phyloP scores from a whole-genome alignment of 2,329 filamentous ascomycete species.

The Trichoderma hamatum region DNA sequence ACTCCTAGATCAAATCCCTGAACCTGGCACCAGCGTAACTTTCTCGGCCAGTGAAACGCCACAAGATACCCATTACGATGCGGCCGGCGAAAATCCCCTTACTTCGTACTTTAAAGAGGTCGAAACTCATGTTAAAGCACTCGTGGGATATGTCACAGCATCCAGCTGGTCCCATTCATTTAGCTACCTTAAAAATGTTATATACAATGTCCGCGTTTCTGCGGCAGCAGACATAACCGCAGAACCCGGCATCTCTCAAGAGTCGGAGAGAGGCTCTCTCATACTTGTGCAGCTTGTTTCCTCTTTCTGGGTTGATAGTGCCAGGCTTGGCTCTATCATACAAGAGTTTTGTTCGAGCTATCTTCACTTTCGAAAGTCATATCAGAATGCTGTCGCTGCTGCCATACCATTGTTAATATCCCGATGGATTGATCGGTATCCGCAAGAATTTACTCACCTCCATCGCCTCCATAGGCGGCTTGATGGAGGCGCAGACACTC shows the following conservation, averaged over 20 bases:
- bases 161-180: constrained; percentile 65
- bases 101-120: constrained; percentile 49
- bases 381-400: constrained; percentile 65
- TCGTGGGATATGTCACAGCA: constrained; percentile 67
- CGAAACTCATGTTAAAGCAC: constrained; percentile 57
- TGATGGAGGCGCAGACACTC: constrained; percentile 66
- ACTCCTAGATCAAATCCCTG: constrained; percentile 57
- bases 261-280: constrained; percentile 57
- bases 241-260: constrained; percentile 43
- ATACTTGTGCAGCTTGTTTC: constrained; percentile 62
- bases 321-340: constrained; percentile 63
- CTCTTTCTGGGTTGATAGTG: constrained; percentile 66
- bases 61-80: constrained; percentile 29
- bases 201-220: constrained; percentile 54
- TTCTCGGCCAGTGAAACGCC: constrained; percentile 32
- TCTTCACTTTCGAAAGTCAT: constrained; percentile 65
- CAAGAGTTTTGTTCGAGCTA: constrained; percentile 70
- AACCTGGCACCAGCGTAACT: constrained; percentile 43
- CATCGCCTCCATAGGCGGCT: constrained; percentile 63
- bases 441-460: constrained; percentile 65
- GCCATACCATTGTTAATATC: constrained; percentile 65
- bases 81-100: constrained; percentile 33
- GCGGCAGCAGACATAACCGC: constrained; percentile 44
- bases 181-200: constrained; percentile 58
- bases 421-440: constrained; percentile 67